Evolutionary conservation across 108 stramenopile genomes (phyloP), one percentile per base, ranked within the genome.

Genomic region (Cyclotella cryptica): DNA sequence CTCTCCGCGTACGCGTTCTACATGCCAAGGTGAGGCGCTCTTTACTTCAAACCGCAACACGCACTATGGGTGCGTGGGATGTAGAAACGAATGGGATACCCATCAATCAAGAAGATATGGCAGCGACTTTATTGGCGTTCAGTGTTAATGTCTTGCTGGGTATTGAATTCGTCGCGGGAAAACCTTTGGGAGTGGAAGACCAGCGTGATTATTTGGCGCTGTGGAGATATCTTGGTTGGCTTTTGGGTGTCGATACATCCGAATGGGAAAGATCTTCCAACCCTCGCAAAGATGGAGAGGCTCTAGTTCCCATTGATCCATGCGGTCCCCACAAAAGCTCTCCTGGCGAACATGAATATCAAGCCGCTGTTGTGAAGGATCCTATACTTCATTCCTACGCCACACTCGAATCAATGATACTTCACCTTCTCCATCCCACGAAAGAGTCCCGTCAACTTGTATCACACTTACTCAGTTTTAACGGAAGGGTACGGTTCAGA

Each of bases 101-200:
- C 5, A 92, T 95, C 71, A 95, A 95, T 67, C 89, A 92, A 78
- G 94, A 95, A 69, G 94, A 95, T 65, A 89, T 90, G 90, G 85
- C 89, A 19, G 94, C 90, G 19, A 95, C 92, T 0, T 61, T 93
- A 24, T 72, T 93, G 17, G 92, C 94, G 13, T 95, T 95, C 65
- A 88, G 86, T 61, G 77, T 82, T 10, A 93, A 95, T 79, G 85
- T 87, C 27, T 57, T 95, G 43, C 6, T 83, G 30, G 94, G 92
- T 30, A 86, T 89, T 52, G 94, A 95, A 60, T 72, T 89, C 3
- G 30, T 91, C 4, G 45, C 86, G 14, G 94, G 92, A 0, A 59
- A 30, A 14, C 76, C 88, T 18, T 14, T 95, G 21, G 35, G 72
- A 42, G 53, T 46, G 0, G 43, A 80, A 21, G 90, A 95, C 47